A percentile compares a stretch with the other conserved stretches of the same genome.
Evolutionary conservation across 2,329 filamentous ascomycete genomes (phyloP).

Genomic region (Claviceps paspali): DNA sequence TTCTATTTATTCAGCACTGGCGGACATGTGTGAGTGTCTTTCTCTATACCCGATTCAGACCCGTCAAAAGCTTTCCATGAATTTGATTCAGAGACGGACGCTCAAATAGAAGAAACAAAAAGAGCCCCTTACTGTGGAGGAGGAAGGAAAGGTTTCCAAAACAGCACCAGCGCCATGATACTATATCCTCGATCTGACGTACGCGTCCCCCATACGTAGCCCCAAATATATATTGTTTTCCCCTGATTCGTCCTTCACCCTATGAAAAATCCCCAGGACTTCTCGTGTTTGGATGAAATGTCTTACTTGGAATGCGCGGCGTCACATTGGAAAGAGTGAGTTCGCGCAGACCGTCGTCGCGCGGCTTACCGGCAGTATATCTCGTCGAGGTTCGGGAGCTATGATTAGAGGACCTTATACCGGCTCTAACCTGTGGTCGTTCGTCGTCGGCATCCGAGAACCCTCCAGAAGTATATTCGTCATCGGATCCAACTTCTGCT

Average conservation of each 20-base stretch:
- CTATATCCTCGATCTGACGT: too few relatives aligned
- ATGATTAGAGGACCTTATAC: constrained; percentile 43
- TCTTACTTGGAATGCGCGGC: constrained; percentile 23
- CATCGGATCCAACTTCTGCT: constrained; percentile 54
- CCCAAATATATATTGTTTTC: too few relatives aligned
- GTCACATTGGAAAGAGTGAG: constrained; percentile 24
- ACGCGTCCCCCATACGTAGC: too few relatives aligned
- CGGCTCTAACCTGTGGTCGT: constrained; percentile 36
- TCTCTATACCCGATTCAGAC: too few relatives aligned
- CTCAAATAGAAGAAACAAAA: too few relatives aligned
- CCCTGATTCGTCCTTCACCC: constrained; percentile 2
- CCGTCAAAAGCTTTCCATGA: too few relatives aligned
- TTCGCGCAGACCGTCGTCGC: constrained; percentile 19
- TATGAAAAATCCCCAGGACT: constrained; percentile 22
- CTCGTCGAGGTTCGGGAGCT: constrained; percentile 32
- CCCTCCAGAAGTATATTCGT: constrained; percentile 57
- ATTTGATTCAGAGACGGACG: too few relatives aligned
- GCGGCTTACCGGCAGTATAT: constrained; percentile 17
- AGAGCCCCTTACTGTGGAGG: too few relatives aligned
- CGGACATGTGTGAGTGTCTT: too few relatives aligned
- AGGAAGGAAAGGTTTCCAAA: not conserved
- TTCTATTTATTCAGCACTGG: not conserved
- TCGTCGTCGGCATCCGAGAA: constrained; percentile 67
- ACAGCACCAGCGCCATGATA: too few relatives aligned
- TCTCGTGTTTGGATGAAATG: constrained; percentile 17